phyloP scores from a whole-genome alignment of 1,139 yeast genomes.

The Meyerozyma sp. region DNA sequence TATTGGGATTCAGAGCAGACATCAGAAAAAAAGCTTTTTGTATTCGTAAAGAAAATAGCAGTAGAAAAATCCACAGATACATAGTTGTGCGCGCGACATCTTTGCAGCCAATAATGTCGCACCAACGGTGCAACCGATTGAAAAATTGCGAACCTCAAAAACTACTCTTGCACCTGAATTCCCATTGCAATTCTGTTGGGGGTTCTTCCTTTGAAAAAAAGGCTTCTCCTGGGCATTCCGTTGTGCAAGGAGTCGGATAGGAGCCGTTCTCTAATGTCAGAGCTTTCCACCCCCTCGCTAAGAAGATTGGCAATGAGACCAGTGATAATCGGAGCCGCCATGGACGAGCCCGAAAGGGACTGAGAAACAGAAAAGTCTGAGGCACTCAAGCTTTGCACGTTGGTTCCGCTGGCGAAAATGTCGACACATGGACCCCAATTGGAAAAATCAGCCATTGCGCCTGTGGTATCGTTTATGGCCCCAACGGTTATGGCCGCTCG shows the following conservation, averaged over 20 bases:
- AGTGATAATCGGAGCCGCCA: conserved; percentile 78
- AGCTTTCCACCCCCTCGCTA: conserved; percentile 50
- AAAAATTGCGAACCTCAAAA: neutral
- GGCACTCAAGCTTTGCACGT: conserved; percentile 44
- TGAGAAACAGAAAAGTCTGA: conserved; percentile 23
- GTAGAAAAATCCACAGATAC: neutral
- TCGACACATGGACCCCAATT: conserved; percentile 91
- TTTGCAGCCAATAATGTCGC: neutral
- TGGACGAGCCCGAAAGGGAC: conserved; percentile 74
- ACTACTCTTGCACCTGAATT: neutral
- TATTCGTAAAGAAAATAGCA: too few species aligned
- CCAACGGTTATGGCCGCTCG: conserved; percentile 74
- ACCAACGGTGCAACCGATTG: neutral
- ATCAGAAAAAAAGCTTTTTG: neutral
- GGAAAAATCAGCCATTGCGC: conserved; percentile 65
- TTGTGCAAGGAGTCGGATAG: conserved; percentile 27
- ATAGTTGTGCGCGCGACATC: neutral
- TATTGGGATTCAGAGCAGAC: neutral
- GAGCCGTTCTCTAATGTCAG: conserved; percentile 34
- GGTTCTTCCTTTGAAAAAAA: conserved; percentile 26
- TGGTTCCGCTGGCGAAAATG: conserved; percentile 75
- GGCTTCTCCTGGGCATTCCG: conserved; percentile 26
- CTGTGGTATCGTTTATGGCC: conserved; percentile 72
- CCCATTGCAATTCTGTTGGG: conserved; percentile 30
- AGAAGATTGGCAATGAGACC: conserved; percentile 66